Percentiles rank a stretch among this genome's conserved stretches.
phyloP scores from a whole-genome alignment of 805 yeast species.

The Monosporozyma servazzii region DNA sequence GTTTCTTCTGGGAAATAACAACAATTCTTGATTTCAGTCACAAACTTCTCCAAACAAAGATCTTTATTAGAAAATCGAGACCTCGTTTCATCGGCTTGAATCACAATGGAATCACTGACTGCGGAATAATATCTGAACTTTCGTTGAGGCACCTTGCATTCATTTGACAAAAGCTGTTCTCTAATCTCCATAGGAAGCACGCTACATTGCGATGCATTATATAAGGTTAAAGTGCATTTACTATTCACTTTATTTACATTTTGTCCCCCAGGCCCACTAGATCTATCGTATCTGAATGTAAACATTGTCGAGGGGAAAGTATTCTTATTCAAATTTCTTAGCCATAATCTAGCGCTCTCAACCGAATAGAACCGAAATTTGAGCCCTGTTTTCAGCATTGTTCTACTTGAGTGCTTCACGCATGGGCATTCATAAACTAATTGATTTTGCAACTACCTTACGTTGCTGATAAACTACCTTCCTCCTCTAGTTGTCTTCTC shows the following conservation, averaged over 20 bases:
- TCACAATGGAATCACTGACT: conserved; percentile 41
- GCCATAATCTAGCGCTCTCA: conserved; percentile 19
- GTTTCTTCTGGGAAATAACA: conserved; percentile 42
- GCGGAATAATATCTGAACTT: conserved; percentile 48
- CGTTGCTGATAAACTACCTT: not conserved
- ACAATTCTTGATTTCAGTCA: conserved; percentile 39
- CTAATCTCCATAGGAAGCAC: conserved; percentile 56
- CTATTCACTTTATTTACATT: conserved; percentile 64
- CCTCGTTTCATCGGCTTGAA: conserved; percentile 53
- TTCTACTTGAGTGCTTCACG: not conserved
- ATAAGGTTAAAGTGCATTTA: conserved; percentile 50
- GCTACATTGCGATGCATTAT: conserved; percentile 36
- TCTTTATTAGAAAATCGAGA: conserved; percentile 48
- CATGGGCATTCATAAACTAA: not conserved
- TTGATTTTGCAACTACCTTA: not conserved
- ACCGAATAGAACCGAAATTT: not conserved
- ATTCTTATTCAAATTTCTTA: conserved; percentile 37
- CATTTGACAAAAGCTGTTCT: conserved; percentile 28
- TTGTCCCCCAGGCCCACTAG: conserved; percentile 86
- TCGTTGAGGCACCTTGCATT: not conserved
- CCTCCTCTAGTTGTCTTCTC: not conserved
- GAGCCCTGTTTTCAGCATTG: not conserved
- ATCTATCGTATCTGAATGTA: conserved; percentile 32
- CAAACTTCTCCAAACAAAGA: conserved; percentile 52
- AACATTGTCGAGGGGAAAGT: conserved; percentile 19